phyloP scores from a whole-genome alignment of 495 filamentous ascomycete genomes.

The Rostrohypoxylon terebratum region DNA sequence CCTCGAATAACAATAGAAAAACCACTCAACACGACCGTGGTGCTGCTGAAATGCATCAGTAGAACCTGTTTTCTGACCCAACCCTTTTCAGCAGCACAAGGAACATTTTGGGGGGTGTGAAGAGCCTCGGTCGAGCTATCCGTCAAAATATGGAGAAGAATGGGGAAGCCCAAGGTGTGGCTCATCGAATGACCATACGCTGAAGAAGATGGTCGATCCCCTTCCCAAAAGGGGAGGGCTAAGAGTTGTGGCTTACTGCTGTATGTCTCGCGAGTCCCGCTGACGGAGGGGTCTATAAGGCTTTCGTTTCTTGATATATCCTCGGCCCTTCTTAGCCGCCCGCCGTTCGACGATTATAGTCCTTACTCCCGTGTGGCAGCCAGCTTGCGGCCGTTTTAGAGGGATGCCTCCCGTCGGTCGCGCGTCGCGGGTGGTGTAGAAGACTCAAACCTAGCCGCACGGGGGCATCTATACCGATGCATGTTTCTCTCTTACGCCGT shows the following conservation, averaged over 20 bases:
- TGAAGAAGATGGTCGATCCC: constrained; percentile 36
- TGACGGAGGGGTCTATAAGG: constrained; percentile 1
- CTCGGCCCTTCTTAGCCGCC: constrained; percentile 24
- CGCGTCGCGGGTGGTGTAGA: constrained; percentile 22
- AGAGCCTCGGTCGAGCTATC: constrained; percentile 10
- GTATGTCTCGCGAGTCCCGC: constrained; percentile 41
- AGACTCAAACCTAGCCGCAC: constrained; percentile 24
- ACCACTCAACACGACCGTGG: neutral
- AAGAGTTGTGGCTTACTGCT: constrained; percentile 40
- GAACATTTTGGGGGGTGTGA: neutral
- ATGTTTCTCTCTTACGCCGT: constrained; percentile 23
- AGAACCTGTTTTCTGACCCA: constrained; percentile 3
- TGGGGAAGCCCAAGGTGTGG: constrained; percentile 26
- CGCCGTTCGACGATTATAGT: neutral
- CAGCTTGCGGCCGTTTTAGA: neutral
- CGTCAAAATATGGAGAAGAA: constrained; percentile 3
- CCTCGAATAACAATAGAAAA: constrained; percentile 12
- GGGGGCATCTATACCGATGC: constrained; percentile 11
- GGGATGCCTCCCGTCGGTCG: constrained; percentile 14
- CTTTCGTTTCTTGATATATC: constrained; percentile 7
- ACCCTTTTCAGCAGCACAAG: constrained; percentile 30
- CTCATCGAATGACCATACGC: constrained; percentile 23
- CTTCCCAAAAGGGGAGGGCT: constrained; percentile 30
- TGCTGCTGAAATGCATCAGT: constrained; percentile 7
- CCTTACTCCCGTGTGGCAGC: neutral